Evolutionary conservation across 805 yeast species (phyloP).

Genomic region (Wickerhamiella australiensis): DNA sequence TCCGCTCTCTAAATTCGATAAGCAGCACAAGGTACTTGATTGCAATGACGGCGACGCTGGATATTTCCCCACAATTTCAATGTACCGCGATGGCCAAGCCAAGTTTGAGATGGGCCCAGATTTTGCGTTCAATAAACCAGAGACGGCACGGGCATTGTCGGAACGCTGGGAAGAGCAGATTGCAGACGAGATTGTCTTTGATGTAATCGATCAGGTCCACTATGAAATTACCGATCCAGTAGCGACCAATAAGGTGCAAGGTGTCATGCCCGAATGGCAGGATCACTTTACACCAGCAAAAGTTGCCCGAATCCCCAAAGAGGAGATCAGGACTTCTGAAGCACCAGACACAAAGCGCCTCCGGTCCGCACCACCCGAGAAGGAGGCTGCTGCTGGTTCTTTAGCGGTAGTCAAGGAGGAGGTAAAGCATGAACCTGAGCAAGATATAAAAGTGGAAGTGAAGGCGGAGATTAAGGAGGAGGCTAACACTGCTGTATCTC

Average conservation of each 20-base stretch:
- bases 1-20: slow-evolving; percentile 44
- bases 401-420: not conserved
- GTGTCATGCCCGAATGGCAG: slow-evolving; percentile 5
- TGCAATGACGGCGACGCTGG: slow-evolving; percentile 77
- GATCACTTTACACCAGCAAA: not conserved
- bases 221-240: slow-evolving; percentile 2
- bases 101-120: slow-evolving; percentile 57
- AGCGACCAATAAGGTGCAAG: slow-evolving; percentile 2
- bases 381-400: too few relatives aligned
- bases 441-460: not conserved
- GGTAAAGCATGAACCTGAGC: not conserved
- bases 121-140: slow-evolving; percentile 27
- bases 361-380: not conserved
- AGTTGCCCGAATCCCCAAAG: not conserved
- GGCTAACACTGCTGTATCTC: not conserved
- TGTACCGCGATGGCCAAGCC: slow-evolving; percentile 67
- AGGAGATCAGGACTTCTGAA: not conserved
- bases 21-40: slow-evolving; percentile 20
- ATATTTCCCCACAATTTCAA: slow-evolving; percentile 82
- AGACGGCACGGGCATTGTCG: slow-evolving; percentile 38
- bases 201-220: slow-evolving; percentile 44
- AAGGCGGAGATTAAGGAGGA: not conserved
- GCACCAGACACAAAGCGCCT: not conserved
- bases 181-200: slow-evolving; percentile 74
- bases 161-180: slow-evolving; percentile 56